A percentile compares a stretch with the other conserved stretches of the same genome.
These are phyloP conservation scores for Sphagnum fallax DNA, from an alignment of 228 moss, liverwort and hornwort species.

Conservation along the genomic window DNA sequence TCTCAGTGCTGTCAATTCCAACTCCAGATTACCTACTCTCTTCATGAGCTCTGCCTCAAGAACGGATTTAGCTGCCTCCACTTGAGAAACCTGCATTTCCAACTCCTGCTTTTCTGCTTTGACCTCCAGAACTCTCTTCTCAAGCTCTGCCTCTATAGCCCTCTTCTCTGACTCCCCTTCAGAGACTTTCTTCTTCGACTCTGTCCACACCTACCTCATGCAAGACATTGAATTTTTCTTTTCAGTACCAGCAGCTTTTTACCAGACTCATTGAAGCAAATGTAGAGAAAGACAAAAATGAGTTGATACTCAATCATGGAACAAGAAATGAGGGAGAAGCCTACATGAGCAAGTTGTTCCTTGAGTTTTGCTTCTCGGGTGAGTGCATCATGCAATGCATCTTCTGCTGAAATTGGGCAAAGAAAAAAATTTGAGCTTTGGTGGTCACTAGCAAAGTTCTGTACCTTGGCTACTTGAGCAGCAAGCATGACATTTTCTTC, in stretches of 20 bases:
- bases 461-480: constrained; percentile 43
- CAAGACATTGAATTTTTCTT: neutral
- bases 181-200: constrained; percentile 37
- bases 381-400: constrained; percentile 27
- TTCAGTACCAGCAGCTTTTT: neutral
- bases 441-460: constrained; percentile 10
- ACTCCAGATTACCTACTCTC: constrained; percentile 23
- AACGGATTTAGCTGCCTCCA: constrained; percentile 8
- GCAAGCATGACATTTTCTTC: constrained; percentile 55
- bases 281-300: neutral
- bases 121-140: too few species aligned
- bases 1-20: constrained; percentile 32
- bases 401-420: constrained; percentile 19
- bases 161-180: neutral
- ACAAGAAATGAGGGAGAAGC: neutral
- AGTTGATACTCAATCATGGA: neutral
- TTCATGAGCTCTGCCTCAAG: neutral
- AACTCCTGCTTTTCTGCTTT: too few species aligned
- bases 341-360: constrained; percentile 28
- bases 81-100: neutral
- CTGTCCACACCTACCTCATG: constrained; percentile 27
- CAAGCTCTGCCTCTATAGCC: neutral
- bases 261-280: neutral
- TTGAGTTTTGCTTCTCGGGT: constrained; percentile 34
- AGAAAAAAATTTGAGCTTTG: constrained; percentile 16